Conservation (phyloP, 306 rosid genomes). For the Fragaria ananassa region DNA sequence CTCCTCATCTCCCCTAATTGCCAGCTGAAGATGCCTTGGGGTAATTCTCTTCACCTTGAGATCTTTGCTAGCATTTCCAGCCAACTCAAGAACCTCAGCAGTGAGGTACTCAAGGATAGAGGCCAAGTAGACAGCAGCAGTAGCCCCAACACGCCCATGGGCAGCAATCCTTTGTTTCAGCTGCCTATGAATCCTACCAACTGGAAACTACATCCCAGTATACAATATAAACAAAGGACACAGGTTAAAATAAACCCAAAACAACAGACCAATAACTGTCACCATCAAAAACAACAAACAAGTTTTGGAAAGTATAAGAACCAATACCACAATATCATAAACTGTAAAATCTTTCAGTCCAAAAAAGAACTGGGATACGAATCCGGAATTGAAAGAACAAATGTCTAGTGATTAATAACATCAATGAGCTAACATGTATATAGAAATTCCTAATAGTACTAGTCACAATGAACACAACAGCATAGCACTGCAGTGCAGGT, state of each 20-base stretch:
- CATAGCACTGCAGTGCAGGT: not conserved
- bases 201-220: conserved; percentile 63
- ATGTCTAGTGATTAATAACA: not conserved
- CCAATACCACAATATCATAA: not conserved
- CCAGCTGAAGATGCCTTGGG: conserved; percentile 94
- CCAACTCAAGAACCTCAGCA: conserved; percentile 91
- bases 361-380: too few relatives aligned
- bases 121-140: conserved; percentile 92
- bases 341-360: not conserved
- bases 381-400: not conserved
- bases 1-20: conserved; percentile 95
- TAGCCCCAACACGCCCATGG: conserved; percentile 92
- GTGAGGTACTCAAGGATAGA: conserved; percentile 94
- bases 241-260: not conserved
- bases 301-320: not conserved
- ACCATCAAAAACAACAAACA: not conserved
- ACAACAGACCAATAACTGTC: not conserved
- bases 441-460: not conserved
- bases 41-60: conserved; percentile 96
- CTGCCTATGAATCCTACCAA: conserved; percentile 93
- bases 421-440: not conserved
- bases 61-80: conserved; percentile 97
- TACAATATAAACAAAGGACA: not conserved
- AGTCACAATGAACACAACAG: not conserved
- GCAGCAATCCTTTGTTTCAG: conserved; percentile 73